Conservation (phyloP, 805 yeast species). For the Priceomyces castillae region DNA sequence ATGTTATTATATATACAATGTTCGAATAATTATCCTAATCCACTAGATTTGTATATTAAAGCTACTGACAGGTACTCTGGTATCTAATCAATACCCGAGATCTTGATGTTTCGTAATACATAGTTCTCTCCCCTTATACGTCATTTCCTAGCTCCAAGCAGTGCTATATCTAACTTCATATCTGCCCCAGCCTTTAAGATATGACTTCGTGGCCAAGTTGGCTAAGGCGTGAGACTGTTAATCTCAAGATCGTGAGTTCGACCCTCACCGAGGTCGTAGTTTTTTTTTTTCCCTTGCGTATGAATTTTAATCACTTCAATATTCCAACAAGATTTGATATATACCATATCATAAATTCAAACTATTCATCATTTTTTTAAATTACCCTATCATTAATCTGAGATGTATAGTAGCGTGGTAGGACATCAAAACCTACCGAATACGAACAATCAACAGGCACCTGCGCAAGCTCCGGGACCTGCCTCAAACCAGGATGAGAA, state of each 20-base stretch:
- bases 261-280: slow-evolving; percentile 25
- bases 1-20: too few relatives aligned
- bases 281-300: slow-evolving; percentile 7
- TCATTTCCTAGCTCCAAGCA: too few relatives aligned
- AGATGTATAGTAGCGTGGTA: slow-evolving; percentile 11
- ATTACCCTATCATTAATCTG: background rate
- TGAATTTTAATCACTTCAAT: background rate
- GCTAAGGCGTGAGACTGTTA: slow-evolving; percentile 29
- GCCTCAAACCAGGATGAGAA: slow-evolving; percentile 5
- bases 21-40: too few relatives aligned
- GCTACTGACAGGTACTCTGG: too few relatives aligned
- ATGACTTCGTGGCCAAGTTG: slow-evolving; percentile 30
- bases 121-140: too few relatives aligned
- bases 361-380: background rate
- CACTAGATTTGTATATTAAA: too few relatives aligned
- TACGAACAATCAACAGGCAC: background rate
- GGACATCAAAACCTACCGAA: slow-evolving; percentile 8
- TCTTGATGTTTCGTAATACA: too few relatives aligned
- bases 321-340: background rate
- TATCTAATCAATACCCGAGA: too few relatives aligned
- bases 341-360: background rate
- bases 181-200: slow-evolving; percentile 2
- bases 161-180: too few relatives aligned
- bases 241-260: slow-evolving; percentile 27
- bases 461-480: background rate